Conservation (phyloP, 2,329 filamentous ascomycete species). For the Fusarium anguioides region DNA sequence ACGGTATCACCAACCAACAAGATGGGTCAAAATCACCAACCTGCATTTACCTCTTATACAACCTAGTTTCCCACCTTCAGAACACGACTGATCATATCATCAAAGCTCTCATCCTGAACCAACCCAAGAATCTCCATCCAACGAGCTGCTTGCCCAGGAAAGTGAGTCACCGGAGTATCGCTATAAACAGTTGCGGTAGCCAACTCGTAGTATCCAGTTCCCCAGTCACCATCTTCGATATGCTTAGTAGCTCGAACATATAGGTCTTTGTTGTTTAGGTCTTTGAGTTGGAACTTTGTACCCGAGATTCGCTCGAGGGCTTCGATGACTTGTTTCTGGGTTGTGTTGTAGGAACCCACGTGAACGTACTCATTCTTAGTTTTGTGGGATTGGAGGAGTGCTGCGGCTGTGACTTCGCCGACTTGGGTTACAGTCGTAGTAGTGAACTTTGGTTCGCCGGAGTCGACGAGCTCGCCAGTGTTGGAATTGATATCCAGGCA, state of each 20-base stretch:
- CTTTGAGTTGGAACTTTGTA: background rate
- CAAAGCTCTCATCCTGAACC: background rate
- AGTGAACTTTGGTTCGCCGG: constrained; percentile 7
- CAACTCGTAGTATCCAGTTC: constrained; percentile 10
- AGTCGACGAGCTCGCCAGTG: background rate
- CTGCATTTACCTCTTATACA: too few relatives aligned
- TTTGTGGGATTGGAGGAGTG: rapidly evolving
- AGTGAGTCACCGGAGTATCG: background rate
- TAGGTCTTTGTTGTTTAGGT: background rate
- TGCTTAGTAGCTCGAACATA: background rate
- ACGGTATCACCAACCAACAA: too few relatives aligned
- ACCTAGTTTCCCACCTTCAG: background rate
- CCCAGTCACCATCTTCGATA: constrained; percentile 3
- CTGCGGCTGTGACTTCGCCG: constrained; percentile 10
- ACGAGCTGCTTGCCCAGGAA: background rate
- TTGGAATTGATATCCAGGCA: constrained; percentile 1
- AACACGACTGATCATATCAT: constrained; percentile 8
- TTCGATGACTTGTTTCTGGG: background rate
- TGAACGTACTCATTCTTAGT: constrained; percentile 7
- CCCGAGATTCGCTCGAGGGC: background rate
- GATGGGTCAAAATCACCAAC: too few relatives aligned
- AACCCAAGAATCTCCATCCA: background rate
- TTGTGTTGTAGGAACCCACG: background rate
- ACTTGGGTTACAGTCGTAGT: constrained; percentile 6
- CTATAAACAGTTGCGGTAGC: constrained; percentile 9